A percentile compares a stretch with the other conserved stretches of the same genome.
Conservation (phyloP, 2,329 filamentous ascomycete genomes). For the Neofusicoccum sp. region DNA sequence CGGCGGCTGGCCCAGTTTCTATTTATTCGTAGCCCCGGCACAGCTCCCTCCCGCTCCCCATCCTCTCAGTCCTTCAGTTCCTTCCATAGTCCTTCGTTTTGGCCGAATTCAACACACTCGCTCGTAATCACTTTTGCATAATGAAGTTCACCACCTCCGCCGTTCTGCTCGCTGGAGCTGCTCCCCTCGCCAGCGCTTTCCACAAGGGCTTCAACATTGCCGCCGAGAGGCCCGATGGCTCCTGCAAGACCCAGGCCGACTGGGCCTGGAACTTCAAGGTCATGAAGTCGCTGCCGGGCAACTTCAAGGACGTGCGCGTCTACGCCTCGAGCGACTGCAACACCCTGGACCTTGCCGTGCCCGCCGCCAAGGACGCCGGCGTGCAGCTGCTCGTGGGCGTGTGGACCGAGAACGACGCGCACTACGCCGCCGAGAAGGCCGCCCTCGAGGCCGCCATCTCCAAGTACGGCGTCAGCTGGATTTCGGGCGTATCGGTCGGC, state of each 20-base stretch:
- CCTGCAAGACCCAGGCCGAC: conserved; percentile 31
- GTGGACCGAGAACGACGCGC: conserved; percentile 35
- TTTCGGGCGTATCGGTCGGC: conserved; percentile 41
- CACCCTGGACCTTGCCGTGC: conserved; percentile 31
- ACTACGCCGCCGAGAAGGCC: conserved; percentile 38
- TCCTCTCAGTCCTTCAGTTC: conserved; percentile 7
- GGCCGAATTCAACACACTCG: conserved; percentile 1
- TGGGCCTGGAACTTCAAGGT: conserved; percentile 33
- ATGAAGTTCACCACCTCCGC: conserved; percentile 21
- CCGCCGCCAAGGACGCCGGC: conserved; percentile 38
- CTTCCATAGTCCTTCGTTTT: conserved; percentile 18
- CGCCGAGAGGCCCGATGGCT: conserved; percentile 30
- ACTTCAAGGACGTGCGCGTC: conserved; percentile 31
- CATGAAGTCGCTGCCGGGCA: conserved; percentile 30
- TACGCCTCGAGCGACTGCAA: conserved; percentile 34
- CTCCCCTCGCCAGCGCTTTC: conserved; percentile 37
- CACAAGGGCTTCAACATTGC: conserved; percentile 36
- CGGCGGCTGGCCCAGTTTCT: conserved; percentile 9
- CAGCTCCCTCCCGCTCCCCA: background rate
- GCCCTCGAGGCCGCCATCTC: conserved; percentile 36
- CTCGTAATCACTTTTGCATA: conserved; percentile 14
- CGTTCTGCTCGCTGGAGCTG: conserved; percentile 23
- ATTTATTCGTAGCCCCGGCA: conserved; percentile 16
- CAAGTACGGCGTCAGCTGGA: conserved; percentile 37
- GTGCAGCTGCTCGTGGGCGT: conserved; percentile 41